phyloP scores from a whole-genome alignment of 1,284 basidiomycete species.

The Moniliella sp. region DNA sequence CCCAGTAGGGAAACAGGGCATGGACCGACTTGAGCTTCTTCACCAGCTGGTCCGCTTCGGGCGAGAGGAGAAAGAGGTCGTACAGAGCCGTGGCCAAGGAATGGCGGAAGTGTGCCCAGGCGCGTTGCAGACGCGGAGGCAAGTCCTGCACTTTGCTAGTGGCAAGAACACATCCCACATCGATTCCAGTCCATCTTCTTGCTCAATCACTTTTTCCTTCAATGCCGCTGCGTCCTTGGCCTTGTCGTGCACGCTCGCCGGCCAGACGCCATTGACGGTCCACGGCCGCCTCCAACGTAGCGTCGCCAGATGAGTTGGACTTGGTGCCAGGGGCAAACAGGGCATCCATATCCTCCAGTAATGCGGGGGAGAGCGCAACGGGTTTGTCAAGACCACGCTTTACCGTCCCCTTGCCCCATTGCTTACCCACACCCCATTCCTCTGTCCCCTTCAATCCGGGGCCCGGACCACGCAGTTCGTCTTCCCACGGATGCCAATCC shows the following conservation, averaged over 20 bases:
- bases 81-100: background rate
- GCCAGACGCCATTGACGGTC: background rate
- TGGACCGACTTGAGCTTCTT: no score
- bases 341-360: constrained; percentile 1
- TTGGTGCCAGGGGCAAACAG: constrained; percentile 1
- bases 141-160: constrained; percentile 23
- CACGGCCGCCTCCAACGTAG: background rate
- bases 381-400: constrained; percentile 4
- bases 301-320: background rate
- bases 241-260: constrained; percentile 1
- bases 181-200: constrained; percentile 18
- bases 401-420: constrained; percentile 6
- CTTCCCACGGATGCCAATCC: constrained; percentile 5
- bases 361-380: constrained; percentile 1
- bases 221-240: constrained; percentile 3
- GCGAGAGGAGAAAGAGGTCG: constrained; percentile 1
- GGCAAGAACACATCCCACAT: constrained; percentile 9
- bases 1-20: no score
- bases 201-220: constrained; percentile 17
- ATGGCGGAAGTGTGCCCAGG: background rate
- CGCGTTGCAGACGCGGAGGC: constrained; percentile 20
- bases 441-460: constrained; percentile 3
- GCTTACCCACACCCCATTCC: constrained; percentile 4
- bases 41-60: background rate
- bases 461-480: constrained; percentile 5